Conservation (phyloP, 2,329 filamentous ascomycete genomes). For the Cordyceps cicadae region DNA sequence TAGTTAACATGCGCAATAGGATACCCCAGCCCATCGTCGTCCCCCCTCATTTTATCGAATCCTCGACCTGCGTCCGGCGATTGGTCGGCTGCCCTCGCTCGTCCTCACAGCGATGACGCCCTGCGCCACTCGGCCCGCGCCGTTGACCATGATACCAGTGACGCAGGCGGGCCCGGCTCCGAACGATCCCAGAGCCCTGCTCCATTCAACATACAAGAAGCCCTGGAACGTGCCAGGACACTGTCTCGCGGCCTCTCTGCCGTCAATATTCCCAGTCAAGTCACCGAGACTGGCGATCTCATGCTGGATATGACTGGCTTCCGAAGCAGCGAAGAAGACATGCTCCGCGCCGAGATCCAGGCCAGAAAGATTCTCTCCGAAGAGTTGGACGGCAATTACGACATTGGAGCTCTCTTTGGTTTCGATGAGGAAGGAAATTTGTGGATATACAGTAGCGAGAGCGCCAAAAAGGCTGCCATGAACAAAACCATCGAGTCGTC, state of each 20-base stretch:
- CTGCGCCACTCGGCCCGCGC: constrained; percentile 39
- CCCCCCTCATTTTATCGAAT: constrained; percentile 32
- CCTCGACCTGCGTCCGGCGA: constrained; percentile 42
- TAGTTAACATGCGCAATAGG: constrained; percentile 25
- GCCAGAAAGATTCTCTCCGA: constrained; percentile 87
- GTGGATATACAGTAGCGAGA: constrained; percentile 99
- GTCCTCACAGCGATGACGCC: constrained; percentile 49
- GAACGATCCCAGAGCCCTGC: constrained; percentile 70
- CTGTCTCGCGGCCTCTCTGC: constrained; percentile 80
- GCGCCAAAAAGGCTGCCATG: constrained; percentile 83
- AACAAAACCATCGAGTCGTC: constrained; percentile 50
- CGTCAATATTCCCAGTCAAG: constrained; percentile 84
- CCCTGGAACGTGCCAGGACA: constrained; percentile 71
- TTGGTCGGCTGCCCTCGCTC: constrained; percentile 36
- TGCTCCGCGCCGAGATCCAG: constrained; percentile 83
- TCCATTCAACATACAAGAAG: constrained; percentile 61
- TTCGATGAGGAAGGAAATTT: constrained; percentile 93
- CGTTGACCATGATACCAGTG: constrained; percentile 26
- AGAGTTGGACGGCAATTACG: constrained; percentile 88
- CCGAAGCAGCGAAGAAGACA: constrained; percentile 88
- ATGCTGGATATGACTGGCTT: constrained; percentile 99
- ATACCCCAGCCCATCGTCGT: constrained; percentile 43
- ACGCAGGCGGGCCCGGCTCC: constrained; percentile 34
- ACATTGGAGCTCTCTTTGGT: constrained; percentile 90
- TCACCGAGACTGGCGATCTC: constrained; percentile 87